Evolutionary conservation across 164 flowering plant species (phyloP), one percentile per base, ranked within the genome.

Genomic region (Vitis riparia): DNA sequence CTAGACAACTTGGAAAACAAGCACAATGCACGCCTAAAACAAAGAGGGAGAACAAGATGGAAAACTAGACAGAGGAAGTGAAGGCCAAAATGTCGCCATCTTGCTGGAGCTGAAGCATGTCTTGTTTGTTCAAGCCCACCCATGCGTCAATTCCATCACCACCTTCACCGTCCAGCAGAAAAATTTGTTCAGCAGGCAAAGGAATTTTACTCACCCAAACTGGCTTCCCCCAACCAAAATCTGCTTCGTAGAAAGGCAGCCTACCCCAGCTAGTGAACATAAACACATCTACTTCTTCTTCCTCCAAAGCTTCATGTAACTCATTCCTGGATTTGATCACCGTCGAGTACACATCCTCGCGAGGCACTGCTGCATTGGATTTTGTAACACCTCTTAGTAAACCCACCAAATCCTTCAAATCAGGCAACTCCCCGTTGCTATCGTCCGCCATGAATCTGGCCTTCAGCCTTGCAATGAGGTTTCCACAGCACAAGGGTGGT

Each of bases 81-180:
- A 44, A 68, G 30, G 44, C 57, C 49, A 6, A 5, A 51, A 61
- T 61, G 29, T 69, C 64, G 0, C 9, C 37, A 52, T 69, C 59
- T 59, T 52, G 59, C 10, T 50, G 61, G 30, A 70, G 61, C 5
- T 8, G 47, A 55, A 63, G 47, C 68, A 70, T 66, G 17, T 65
- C 55, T 1, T 59, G 9, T 12, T 51, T 51, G 16, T 66, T 65
- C 59, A 72, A 66, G 59, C 44, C 58, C 37, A 65, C 69, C 63
- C 65, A 65, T 1, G 69, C 74, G 17, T 64, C 74, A 58, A 71
- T 58, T 16, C 69, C 75, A 16, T 14, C 19, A 2, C 66, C 70
- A 16, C 37, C 2, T 14, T 61, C 37, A 17, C 51, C 52, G 55
- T 72, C 75, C 64, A 49, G 9, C 48, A 72, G 9, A 10, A 62